Percentiles rank a stretch among this genome's conserved stretches.
These are phyloP conservation scores for Malus hybrid DNA, from an alignment of 331 rosid species.

Conservation along the genomic window DNA sequence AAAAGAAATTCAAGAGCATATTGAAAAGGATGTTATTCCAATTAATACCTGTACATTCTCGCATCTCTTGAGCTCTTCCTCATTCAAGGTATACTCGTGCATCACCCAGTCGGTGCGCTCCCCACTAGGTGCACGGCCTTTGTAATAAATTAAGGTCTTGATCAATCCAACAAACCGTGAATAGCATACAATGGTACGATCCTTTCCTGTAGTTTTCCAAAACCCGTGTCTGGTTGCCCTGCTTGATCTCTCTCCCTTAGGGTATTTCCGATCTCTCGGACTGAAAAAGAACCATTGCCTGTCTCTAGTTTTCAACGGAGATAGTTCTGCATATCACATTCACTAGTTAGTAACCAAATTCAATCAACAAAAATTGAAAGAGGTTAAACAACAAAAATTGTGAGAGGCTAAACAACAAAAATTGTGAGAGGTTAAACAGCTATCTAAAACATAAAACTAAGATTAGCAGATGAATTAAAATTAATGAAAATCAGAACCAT, in stretches of 20 bases:
- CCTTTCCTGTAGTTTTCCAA: constrained; percentile 97
- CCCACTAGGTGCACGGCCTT: constrained; percentile 87
- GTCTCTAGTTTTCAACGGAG: constrained; percentile 67
- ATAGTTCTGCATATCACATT: constrained; percentile 48
- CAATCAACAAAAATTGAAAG: background rate
- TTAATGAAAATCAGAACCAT: background rate
- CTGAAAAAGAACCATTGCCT: constrained; percentile 95
- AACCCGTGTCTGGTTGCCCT: constrained; percentile 83
- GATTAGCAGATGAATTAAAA: background rate
- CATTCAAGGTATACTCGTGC: constrained; percentile 93
- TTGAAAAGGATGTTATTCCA: background rate
- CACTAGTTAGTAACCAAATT: constrained; percentile 4
- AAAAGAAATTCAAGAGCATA: background rate
- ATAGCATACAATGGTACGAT: constrained; percentile 56
- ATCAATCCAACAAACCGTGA: constrained; percentile 76
- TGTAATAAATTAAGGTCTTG: constrained; percentile 80
- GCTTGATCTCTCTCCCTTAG: constrained; percentile 77
- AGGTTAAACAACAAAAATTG: background rate
- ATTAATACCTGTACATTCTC: constrained; percentile 55
- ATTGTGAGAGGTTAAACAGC: no score
- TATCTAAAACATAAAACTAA: background rate
- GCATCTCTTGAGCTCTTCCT: constrained; percentile 84
- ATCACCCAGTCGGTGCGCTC: constrained; percentile 96
- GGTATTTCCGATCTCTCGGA: constrained; percentile 91
- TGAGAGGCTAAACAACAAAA: background rate